Percentiles rank a stretch among this genome's conserved stretches.
Evolutionary conservation across 129 eudicot species (phyloP).

Genomic region (Solidago caesia): DNA sequence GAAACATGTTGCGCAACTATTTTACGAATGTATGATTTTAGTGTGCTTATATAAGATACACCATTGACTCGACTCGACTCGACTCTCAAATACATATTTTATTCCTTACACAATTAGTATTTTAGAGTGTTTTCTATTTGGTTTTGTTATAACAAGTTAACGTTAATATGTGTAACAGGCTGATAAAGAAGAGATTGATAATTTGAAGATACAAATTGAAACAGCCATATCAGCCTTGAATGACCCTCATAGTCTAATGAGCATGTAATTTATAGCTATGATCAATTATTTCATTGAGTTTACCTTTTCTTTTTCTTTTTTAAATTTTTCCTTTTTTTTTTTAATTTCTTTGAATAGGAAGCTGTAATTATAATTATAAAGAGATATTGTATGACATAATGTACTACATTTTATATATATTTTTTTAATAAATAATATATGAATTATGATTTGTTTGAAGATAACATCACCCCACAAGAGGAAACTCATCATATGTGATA

Average conservation of each 20-base stretch:
- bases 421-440: too few species aligned
- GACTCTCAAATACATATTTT: neutral
- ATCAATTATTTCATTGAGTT: neutral
- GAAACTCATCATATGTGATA: too few species aligned
- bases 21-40: too few species aligned
- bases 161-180: constrained; percentile 33
- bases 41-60: too few species aligned
- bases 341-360: neutral
- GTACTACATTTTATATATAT: too few species aligned
- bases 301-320: neutral
- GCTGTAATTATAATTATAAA: neutral
- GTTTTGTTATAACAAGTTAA: neutral
- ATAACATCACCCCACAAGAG: neutral
- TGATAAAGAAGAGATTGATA: constrained; percentile 31
- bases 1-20: too few species aligned
- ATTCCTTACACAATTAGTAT: neutral
- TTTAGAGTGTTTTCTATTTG: neutral
- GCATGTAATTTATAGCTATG: constrained; percentile 10
- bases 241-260: constrained; percentile 31
- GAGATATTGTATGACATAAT: neutral
- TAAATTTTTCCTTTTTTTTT: neutral
- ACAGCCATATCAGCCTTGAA: constrained; percentile 48
- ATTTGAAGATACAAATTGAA: constrained; percentile 42
- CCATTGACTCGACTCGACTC: too few species aligned
- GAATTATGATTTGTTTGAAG: neutral